A percentile compares a stretch with the other conserved stretches of the same genome.
Conservation (phyloP, 441 rosid species). For the Geranium incanum region DNA sequence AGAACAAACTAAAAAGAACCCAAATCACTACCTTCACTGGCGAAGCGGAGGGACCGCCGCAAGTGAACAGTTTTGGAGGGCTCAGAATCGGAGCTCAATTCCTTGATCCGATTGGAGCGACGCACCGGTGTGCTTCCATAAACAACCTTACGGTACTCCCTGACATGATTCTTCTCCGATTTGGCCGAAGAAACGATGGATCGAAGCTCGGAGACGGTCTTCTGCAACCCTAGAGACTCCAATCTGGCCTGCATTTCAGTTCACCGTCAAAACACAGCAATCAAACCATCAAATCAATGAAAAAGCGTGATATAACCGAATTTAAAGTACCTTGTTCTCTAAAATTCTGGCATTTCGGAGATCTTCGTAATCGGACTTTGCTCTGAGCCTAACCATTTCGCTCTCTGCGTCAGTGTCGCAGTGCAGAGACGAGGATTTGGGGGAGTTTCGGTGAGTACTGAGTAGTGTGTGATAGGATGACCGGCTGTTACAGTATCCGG, state of each 20-base stretch:
- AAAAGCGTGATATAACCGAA: neutral
- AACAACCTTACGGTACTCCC: conserved; percentile 15
- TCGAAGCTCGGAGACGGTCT: conserved; percentile 29
- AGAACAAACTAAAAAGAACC: neutral
- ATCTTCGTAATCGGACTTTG: conserved; percentile 27
- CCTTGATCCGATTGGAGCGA: conserved; percentile 30
- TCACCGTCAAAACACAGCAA: neutral
- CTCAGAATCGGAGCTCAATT: neutral
- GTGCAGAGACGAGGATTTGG: neutral
- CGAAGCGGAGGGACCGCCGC: conserved; percentile 21
- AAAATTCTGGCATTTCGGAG: conserved; percentile 30
- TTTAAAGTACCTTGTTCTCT: conserved; percentile 30
- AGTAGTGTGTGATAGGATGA: neutral
- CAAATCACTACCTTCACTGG: neutral
- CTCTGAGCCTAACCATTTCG: conserved; percentile 26
- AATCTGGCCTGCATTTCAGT: conserved; percentile 29
- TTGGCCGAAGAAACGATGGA: conserved; percentile 19
- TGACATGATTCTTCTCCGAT: conserved; percentile 12
- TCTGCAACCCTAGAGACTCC: conserved; percentile 34
- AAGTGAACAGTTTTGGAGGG: neutral
- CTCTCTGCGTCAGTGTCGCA: neutral
- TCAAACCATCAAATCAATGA: neutral
- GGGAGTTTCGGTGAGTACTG: neutral
- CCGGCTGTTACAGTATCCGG: neutral
- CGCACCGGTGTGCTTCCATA: conserved; percentile 20